phyloP scores from a whole-genome alignment of 139 green algal genomes.

The Chlamydomonas incerta region DNA sequence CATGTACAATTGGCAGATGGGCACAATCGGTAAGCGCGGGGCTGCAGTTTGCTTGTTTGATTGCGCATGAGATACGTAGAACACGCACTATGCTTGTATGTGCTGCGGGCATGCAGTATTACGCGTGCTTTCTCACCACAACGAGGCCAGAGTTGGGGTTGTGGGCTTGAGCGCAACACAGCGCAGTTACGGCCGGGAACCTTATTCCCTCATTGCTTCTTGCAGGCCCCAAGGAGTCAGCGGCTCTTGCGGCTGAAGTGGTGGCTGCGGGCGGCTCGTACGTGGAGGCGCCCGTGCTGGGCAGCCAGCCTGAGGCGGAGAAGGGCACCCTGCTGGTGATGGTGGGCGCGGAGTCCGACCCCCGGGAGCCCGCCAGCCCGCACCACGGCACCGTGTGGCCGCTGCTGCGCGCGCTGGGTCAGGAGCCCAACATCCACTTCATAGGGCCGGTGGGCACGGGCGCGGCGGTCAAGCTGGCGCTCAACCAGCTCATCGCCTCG shows the following conservation, averaged over 20 bases:
- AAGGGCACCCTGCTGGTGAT: conserved; percentile 41
- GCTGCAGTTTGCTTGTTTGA: too few species aligned
- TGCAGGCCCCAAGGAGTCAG: conserved; percentile 36
- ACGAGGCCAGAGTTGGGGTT: too few species aligned
- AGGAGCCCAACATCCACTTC: conserved; percentile 41
- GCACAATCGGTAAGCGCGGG: conserved; percentile 17
- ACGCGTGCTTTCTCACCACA: not conserved
- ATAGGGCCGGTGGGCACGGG: conserved; percentile 35
- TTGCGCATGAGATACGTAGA: not conserved
- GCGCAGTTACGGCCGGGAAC: too few species aligned
- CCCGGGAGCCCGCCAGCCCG: not conserved
- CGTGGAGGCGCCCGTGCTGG: conserved; percentile 42
- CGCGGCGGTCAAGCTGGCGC: conserved; percentile 30
- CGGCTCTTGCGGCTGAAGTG: not conserved
- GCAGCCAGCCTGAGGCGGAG: conserved; percentile 44
- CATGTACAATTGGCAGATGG: too few species aligned
- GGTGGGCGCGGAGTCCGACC: conserved; percentile 31
- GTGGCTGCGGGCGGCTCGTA: conserved; percentile 14
- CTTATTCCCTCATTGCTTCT: too few species aligned
- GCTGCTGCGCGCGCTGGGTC: conserved; percentile 21
- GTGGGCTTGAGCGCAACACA: too few species aligned
- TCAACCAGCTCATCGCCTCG: conserved; percentile 39
- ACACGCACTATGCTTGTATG: too few species aligned
- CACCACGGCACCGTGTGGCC: conserved; percentile 15
- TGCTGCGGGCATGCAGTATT: not conserved